Conservation (phyloP, 2,329 filamentous ascomycete species). For the Phialophora verrucosa region DNA sequence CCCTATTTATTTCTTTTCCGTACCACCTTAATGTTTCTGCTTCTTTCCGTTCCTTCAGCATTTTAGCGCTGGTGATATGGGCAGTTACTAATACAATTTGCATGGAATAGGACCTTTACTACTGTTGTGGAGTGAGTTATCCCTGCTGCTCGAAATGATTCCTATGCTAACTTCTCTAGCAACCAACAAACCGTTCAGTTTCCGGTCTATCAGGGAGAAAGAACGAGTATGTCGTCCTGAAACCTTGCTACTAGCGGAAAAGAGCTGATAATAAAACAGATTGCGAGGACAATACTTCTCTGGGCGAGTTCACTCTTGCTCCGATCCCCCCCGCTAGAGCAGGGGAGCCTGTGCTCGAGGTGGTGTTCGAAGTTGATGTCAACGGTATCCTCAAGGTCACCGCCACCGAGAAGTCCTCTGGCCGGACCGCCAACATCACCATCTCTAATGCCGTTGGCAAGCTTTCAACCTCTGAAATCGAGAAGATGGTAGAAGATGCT, state of each 20-base stretch:
- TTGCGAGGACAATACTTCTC: constrained; percentile 97
- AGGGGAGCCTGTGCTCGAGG: constrained; percentile 94
- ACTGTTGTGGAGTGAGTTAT: constrained; percentile 67
- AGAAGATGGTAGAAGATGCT: constrained; percentile 96
- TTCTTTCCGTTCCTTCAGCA: not conserved
- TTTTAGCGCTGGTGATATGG: not conserved
- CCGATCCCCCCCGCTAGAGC: constrained; percentile 86
- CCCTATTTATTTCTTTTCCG: no score
- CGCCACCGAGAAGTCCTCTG: constrained; percentile 97
- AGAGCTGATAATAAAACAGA: constrained; percentile 64
- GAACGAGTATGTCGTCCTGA: not conserved
- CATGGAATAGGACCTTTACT: constrained; percentile 70
- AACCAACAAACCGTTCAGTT: constrained; percentile 84
- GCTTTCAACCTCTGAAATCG: constrained; percentile 91
- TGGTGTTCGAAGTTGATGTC: constrained; percentile 99
- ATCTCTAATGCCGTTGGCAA: constrained; percentile 99
- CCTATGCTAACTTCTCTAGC: constrained; percentile 15
- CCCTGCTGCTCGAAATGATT: constrained; percentile 45
- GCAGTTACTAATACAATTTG: not conserved
- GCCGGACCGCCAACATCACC: constrained; percentile 98
- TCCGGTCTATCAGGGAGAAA: constrained; percentile 94
- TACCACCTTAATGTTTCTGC: no score
- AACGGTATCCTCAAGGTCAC: constrained; percentile 99
- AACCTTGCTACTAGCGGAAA: not conserved
- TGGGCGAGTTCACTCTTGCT: constrained; percentile 95